Conservation (phyloP, 2,329 filamentous ascomycete species). For the Teratosphaeria nubilosa region DNA sequence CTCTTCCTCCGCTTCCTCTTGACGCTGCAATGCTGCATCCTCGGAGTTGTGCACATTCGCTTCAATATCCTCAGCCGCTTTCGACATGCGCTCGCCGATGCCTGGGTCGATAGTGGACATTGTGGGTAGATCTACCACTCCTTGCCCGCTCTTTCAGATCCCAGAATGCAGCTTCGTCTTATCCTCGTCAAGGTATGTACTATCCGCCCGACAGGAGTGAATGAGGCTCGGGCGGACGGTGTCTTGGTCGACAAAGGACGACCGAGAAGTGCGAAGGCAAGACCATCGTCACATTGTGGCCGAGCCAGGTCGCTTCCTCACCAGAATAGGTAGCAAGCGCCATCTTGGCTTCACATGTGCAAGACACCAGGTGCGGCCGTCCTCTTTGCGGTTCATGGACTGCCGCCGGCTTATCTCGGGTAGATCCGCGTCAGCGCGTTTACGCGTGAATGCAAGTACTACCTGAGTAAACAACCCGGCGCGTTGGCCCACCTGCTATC, state of each 20-base stretch:
- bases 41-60: conserved; percentile 25
- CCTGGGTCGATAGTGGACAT: conserved; percentile 38
- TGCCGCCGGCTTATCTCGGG: not conserved
- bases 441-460: not conserved
- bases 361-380: not conserved
- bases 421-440: not conserved
- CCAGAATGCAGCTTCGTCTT: too few relatives aligned
- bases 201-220: not conserved
- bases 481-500: not conserved
- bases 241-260: not conserved
- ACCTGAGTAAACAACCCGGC: not conserved
- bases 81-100: conserved; percentile 39
- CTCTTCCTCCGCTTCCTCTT: conserved; percentile 31
- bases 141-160: not conserved
- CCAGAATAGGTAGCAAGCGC: not conserved
- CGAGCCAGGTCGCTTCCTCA: not conserved
- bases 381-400: too few relatives aligned
- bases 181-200: not conserved
- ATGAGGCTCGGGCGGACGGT: not conserved
- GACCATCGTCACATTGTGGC: not conserved
- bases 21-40: conserved; percentile 27
- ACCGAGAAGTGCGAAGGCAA: not conserved
- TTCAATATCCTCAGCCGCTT: conserved; percentile 39
- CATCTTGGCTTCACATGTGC: not conserved
- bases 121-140: not conserved